A percentile compares a stretch with the other conserved stretches of the same genome.
phyloP scores from a whole-genome alignment of 306 rosid genomes.

The Sicyos edulis region DNA sequence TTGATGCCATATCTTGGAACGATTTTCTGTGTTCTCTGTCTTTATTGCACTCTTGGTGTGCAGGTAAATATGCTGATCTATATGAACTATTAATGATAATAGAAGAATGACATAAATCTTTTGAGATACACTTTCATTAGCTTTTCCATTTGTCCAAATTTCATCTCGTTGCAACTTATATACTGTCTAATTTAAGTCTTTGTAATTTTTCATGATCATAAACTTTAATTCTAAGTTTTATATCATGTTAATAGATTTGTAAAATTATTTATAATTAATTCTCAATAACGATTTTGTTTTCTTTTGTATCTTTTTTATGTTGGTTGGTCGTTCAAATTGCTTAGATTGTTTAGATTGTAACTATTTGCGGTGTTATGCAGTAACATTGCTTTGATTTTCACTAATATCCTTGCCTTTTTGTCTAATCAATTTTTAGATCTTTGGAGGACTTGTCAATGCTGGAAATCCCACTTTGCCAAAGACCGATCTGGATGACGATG shows the following conservation, averaged over 20 bases:
- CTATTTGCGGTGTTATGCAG: slow-evolving; percentile 8
- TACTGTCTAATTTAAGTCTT: neutral
- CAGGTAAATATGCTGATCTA: slow-evolving; percentile 52
- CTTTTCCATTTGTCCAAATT: too few relatives aligned
- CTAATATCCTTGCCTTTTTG: neutral
- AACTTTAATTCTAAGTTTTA: neutral
- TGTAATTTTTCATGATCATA: neutral
- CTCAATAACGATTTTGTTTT: slow-evolving; percentile 4
- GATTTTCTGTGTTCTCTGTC: slow-evolving; percentile 69
- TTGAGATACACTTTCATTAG: neutral
- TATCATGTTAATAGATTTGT: neutral
- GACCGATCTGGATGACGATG: slow-evolving; percentile 62
- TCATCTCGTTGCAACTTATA: too few relatives aligned
- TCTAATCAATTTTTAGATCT: slow-evolving; percentile 40
- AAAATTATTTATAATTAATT: neutral
- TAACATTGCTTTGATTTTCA: neutral
- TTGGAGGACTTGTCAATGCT: slow-evolving; percentile 82
- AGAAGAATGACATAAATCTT: neutral
- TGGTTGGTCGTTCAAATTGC: neutral
- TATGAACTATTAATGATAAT: neutral
- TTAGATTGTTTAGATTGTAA: slow-evolving; percentile 12
- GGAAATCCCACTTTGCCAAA: slow-evolving; percentile 65
- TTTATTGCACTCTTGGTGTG: slow-evolving; percentile 81
- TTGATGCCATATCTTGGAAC: slow-evolving; percentile 97
- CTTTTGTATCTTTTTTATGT: neutral